These are phyloP conservation scores for Starmera pachycereana DNA, from an alignment of 805 yeast species.

Conservation along the genomic window DNA sequence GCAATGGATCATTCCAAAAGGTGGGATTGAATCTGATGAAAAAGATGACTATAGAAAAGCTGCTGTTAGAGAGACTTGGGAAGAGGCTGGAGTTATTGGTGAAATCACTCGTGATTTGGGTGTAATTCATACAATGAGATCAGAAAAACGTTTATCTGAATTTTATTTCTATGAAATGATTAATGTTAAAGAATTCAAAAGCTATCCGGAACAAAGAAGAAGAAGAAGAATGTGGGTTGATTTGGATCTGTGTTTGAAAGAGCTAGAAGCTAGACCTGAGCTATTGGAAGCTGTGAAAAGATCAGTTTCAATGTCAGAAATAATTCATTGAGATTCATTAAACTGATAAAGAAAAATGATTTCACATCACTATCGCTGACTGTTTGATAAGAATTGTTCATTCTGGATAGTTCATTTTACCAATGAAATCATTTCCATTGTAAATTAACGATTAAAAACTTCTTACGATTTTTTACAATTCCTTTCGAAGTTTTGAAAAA, in stretches of 20 bases:
- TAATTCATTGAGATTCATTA: too few species aligned
- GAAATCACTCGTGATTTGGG: constrained; percentile 46
- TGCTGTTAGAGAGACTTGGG: constrained; percentile 93
- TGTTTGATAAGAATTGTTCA: too few species aligned
- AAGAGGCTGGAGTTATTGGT: constrained; percentile 89
- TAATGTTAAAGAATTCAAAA: constrained; percentile 40
- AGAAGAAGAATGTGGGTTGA: constrained; percentile 72
- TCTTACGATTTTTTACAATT: too few species aligned
- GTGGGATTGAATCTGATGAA: constrained; percentile 89
- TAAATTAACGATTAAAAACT: too few species aligned
- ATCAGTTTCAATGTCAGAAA: constrained; percentile 31
- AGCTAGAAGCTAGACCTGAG: constrained; percentile 55
- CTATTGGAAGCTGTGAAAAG: constrained; percentile 50
- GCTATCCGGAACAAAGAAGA: constrained; percentile 65
- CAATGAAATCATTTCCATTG: too few species aligned
- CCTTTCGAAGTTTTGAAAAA: too few species aligned
- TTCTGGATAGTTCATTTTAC: too few species aligned
- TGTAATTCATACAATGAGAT: constrained; percentile 50
- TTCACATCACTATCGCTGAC: too few species aligned
- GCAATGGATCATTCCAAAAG: constrained; percentile 89
- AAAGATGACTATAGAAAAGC: constrained; percentile 10
- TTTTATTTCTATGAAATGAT: constrained; percentile 80
- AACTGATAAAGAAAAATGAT: too few species aligned
- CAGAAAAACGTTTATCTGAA: constrained; percentile 66
- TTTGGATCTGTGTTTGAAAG: constrained; percentile 55